Percentiles rank a stretch among this genome's conserved stretches.
These are phyloP conservation scores for Dryadomyces quercus-mongolicae DNA, from an alignment of 2,329 filamentous ascomycete species.

Conservation along the genomic window DNA sequence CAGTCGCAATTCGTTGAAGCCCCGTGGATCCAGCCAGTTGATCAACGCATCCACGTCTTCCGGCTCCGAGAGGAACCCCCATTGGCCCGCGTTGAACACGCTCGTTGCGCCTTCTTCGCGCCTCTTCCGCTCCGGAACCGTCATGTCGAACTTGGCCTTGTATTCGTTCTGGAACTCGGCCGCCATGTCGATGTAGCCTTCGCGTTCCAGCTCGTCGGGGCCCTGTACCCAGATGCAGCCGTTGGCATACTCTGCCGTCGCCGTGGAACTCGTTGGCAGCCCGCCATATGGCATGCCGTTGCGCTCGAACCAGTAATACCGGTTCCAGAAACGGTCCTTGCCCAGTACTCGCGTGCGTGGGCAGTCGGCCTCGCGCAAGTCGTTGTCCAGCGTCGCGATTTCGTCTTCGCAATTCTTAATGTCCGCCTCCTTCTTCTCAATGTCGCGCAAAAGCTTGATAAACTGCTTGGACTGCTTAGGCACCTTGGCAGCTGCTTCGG, in stretches of 20 bases:
- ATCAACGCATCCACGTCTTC: constrained; percentile 68
- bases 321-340: constrained; percentile 94
- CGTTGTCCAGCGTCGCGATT: constrained; percentile 77
- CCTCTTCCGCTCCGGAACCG: constrained; percentile 72
- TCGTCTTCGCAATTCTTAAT: constrained; percentile 76
- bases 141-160: constrained; percentile 64
- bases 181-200: constrained; percentile 72
- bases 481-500: constrained; percentile 50
- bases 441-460: constrained; percentile 75
- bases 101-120: constrained; percentile 75
- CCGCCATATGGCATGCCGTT: constrained; percentile 96
- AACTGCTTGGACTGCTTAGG: constrained; percentile 81
- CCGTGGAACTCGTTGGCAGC: constrained; percentile 77
- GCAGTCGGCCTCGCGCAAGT: constrained; percentile 87
- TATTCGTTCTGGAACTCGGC: constrained; percentile 65
- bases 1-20: constrained; percentile 74
- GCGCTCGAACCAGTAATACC: constrained; percentile 98
- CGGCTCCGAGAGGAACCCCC: constrained; percentile 83
- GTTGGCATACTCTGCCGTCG: constrained; percentile 79
- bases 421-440: constrained; percentile 71
- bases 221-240: constrained; percentile 95
- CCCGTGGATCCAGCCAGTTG: constrained; percentile 78
- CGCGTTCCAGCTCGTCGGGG: constrained; percentile 75
- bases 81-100: constrained; percentile 65
- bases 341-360: constrained; percentile 81